These are phyloP conservation scores for Smittium mucronatum DNA, from an alignment of 371 early-diverging fungal species.

Conservation along the genomic window DNA sequence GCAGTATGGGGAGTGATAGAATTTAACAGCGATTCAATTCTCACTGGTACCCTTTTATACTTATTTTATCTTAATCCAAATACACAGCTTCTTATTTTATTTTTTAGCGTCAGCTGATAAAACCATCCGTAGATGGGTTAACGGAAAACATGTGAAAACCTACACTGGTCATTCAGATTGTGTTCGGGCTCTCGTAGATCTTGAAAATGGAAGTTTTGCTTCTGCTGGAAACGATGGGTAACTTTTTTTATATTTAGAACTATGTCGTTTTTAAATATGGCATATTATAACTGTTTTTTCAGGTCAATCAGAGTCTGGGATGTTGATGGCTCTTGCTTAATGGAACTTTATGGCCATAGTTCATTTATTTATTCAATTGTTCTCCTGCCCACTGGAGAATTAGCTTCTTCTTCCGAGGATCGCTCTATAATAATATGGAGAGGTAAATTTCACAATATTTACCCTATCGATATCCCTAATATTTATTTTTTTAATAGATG, in stretches of 20 bases:
- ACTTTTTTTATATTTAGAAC: neutral
- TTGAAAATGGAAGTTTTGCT: slow-evolving; percentile 53
- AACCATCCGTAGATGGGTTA: slow-evolving; percentile 74
- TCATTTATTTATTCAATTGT: slow-evolving; percentile 82
- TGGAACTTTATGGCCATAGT: slow-evolving; percentile 73
- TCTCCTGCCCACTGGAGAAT: slow-evolving; percentile 55
- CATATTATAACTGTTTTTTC: neutral
- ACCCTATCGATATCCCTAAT: neutral
- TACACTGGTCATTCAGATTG: slow-evolving; percentile 82
- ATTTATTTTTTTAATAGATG: slow-evolving; percentile 30
- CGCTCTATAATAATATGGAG: slow-evolving; percentile 80
- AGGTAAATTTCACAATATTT: slow-evolving; percentile 16
- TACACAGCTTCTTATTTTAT: neutral
- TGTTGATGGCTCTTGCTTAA: slow-evolving; percentile 54
- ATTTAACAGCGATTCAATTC: slow-evolving; percentile 47
- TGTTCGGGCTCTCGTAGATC: slow-evolving; percentile 62
- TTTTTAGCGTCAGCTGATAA: slow-evolving; percentile 81
- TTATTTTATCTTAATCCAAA: neutral
- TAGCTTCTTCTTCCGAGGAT: slow-evolving; percentile 89
- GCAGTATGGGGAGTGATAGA: slow-evolving; percentile 87
- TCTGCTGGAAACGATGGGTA: slow-evolving; percentile 74
- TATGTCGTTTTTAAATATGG: no score
- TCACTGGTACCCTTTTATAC: slow-evolving; percentile 52
- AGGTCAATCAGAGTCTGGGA: slow-evolving; percentile 65
- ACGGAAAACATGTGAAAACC: slow-evolving; percentile 51